Base-by-base conservation (phyloP, 805 yeast genomes). In the Zygosaccharomyces rouxii region DNA sequence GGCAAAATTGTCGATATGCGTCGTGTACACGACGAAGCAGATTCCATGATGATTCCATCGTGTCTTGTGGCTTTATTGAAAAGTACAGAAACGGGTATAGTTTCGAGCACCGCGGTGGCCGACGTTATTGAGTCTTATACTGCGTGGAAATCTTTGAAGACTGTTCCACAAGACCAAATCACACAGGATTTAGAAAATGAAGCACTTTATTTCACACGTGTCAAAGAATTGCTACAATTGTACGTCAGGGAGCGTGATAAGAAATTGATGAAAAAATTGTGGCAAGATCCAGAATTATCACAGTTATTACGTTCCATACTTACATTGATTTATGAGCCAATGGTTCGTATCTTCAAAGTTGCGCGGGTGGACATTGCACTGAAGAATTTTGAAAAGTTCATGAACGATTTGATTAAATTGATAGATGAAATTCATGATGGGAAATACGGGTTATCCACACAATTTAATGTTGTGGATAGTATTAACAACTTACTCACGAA, bases 231-330 rank as follows among this genome's bases (percentile, higher is more conserved):
- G 46, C 78, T 85, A 67, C 82, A 78, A 51, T 67, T 85, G 14
- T 76, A 76, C 53, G 71, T 86, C 1, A 76, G 94, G 30, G 83
- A 79, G 49, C 78, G 80, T 31, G 99, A 92, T 61, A 89, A 88
- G 62, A 79, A 81, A 48, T 69, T 84, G 38, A 67, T 90, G 72
- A 82, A 81, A 57, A 83, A 83, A 59, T 63, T 90, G 38, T 88
- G 96, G 95, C 81, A 80, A 40, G 96, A 90, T 57, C 89, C 92
- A 0, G 87, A 86, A 55, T 70, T 95, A 40, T 82, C 89, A n/a
- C 75, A 75, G 31, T 73, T 92, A 37, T 71, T 90, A 49, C 85
- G 85, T 55, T 87, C 86, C 42, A 71, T 89, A 25, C 74, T 94
- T 41, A 72, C 87, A 1, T 71, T 86, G 53, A 81, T 86, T 53